Conservation (phyloP, 2,329 filamentous ascomycete species). For the Helotiales sp. region DNA sequence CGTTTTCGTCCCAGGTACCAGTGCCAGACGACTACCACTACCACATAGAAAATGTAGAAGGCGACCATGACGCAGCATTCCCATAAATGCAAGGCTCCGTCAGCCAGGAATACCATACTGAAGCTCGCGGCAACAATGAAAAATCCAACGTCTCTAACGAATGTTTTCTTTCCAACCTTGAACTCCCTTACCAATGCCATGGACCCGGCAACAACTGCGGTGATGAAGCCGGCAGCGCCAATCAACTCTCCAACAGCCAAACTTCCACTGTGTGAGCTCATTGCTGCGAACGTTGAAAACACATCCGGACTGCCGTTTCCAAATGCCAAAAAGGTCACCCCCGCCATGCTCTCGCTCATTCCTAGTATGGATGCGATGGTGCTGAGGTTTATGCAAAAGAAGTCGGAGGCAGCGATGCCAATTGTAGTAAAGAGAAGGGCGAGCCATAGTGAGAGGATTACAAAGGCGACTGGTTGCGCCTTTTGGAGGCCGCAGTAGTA, state of each 20-base stretch:
- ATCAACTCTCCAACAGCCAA: conserved; percentile 95
- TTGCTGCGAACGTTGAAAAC: conserved; percentile 97
- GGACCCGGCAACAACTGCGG: conserved; percentile 91
- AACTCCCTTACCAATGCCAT: conserved; percentile 98
- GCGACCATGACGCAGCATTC: conserved; percentile 89
- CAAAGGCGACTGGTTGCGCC: conserved; percentile 77
- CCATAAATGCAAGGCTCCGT: conserved; percentile 84
- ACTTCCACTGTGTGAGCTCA: conserved; percentile 96
- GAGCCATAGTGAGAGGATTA: conserved; percentile 80
- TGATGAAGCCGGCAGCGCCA: conserved; percentile 94
- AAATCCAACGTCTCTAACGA: conserved; percentile 89
- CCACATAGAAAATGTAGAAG: conserved; percentile 89
- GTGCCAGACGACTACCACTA: conserved; percentile 89
- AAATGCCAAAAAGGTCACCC: conserved; percentile 95
- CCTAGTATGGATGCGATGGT: conserved; percentile 89
- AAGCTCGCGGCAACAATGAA: conserved; percentile 88
- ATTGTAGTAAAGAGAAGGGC: conserved; percentile 93
- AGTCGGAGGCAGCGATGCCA: conserved; percentile 96
- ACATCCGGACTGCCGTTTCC: conserved; percentile 98
- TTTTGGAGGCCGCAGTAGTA: conserved; percentile 83
- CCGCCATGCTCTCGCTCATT: conserved; percentile 93
- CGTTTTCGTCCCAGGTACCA: conserved; percentile 75
- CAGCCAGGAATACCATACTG: conserved; percentile 84
- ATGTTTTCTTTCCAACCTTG: conserved; percentile 85
- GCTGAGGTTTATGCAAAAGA: conserved; percentile 95